Evolutionary conservation across 2,329 filamentous ascomycete species (phyloP).

Genomic region (Colletotrichum neosansevieriae): DNA sequence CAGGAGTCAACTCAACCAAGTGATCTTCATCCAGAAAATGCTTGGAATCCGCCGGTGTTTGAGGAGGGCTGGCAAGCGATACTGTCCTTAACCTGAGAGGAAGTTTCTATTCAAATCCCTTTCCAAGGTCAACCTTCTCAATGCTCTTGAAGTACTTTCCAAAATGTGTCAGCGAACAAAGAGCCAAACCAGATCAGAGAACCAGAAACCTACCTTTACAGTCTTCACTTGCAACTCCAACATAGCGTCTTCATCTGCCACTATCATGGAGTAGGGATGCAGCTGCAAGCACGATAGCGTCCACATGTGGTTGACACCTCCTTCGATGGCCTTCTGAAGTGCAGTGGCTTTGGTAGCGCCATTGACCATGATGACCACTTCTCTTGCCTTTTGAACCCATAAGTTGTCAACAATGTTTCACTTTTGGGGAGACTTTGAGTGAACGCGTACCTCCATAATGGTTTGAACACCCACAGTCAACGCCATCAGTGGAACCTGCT

Average conservation of each 20-base stretch:
- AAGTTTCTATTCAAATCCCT: slow-evolving; percentile 60
- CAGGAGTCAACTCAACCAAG: slow-evolving; percentile 39
- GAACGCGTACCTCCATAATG: slow-evolving; percentile 62
- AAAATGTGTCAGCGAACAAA: not conserved
- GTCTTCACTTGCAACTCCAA: slow-evolving; percentile 75
- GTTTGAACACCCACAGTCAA: slow-evolving; percentile 54
- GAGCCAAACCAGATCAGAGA: not conserved
- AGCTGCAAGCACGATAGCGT: slow-evolving; percentile 80
- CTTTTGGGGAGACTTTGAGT: slow-evolving; percentile 42
- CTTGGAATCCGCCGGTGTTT: slow-evolving; percentile 41
- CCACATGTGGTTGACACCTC: slow-evolving; percentile 84
- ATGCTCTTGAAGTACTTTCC: slow-evolving; percentile 66
- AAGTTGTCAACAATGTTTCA: slow-evolving; percentile 54
- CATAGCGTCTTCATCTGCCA: slow-evolving; percentile 80
- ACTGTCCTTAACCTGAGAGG: slow-evolving; percentile 45
- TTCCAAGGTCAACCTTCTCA: slow-evolving; percentile 63
- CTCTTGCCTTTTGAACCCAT: slow-evolving; percentile 75
- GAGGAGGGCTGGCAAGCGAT: slow-evolving; percentile 38
- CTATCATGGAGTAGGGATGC: slow-evolving; percentile 79
- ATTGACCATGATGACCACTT: slow-evolving; percentile 80
- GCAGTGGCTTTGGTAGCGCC: slow-evolving; percentile 80
- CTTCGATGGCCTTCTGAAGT: slow-evolving; percentile 79
- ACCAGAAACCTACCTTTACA: slow-evolving; percentile 58
- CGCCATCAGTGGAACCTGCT: slow-evolving; percentile 42
- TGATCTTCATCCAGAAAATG: slow-evolving; percentile 27